Conservation (phyloP, 2,329 filamentous ascomycete species). For the Pestalotiopsis fici region DNA sequence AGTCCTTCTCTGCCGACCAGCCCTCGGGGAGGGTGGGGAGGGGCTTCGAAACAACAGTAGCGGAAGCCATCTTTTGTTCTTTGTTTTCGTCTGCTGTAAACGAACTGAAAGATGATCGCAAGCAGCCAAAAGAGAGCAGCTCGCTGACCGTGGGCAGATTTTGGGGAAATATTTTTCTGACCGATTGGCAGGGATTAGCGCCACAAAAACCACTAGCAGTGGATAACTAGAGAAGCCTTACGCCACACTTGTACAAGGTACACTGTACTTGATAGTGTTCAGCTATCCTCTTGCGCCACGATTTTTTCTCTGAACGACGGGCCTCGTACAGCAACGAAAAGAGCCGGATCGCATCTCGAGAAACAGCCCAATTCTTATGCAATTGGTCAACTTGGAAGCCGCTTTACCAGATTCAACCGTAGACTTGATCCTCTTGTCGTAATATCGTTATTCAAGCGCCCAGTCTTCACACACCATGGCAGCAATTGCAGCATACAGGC, state of each 20-base stretch:
- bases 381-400: not conserved
- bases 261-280: not conserved
- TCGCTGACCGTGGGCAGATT: conserved; percentile 13
- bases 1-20: conserved; percentile 89
- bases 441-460: too few relatives aligned
- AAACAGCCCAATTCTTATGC: not conserved
- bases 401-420: not conserved
- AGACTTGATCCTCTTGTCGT: too few relatives aligned
- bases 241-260: not conserved
- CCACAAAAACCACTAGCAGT: not conserved
- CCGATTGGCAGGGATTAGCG: not conserved
- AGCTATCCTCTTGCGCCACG: not conserved
- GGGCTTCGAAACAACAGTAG: conserved; percentile 60
- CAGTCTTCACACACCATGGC: conserved; percentile 51
- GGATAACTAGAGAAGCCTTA: not conserved
- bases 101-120: conserved; percentile 5
- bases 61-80: conserved; percentile 61
- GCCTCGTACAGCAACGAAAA: not conserved
- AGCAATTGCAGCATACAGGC: conserved; percentile 65
- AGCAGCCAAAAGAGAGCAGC: not conserved
- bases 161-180: conserved; percentile 11
- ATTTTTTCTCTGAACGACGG: conserved; percentile 2
- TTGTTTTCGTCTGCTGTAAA: conserved; percentile 11
- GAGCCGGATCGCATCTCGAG: not conserved
- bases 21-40: conserved; percentile 77